phyloP scores from a whole-genome alignment of 148 eudicot species.

The Persicaria maculosa region DNA sequence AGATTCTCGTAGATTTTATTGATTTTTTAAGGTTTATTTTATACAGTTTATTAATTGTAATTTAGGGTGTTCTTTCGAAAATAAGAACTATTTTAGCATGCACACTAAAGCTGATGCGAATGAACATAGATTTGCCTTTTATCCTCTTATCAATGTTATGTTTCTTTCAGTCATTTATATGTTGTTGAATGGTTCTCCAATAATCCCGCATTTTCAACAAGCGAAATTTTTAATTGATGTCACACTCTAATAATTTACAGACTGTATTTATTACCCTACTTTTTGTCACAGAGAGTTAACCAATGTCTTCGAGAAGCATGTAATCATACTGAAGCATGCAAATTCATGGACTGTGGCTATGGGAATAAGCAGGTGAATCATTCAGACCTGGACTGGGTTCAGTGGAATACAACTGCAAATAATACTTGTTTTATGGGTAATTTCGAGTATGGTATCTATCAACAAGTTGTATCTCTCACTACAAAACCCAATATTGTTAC shows the following conservation, averaged over 20 bases:
- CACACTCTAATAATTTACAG: neutral
- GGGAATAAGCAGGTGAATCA: constrained; percentile 14
- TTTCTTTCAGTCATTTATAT: neutral
- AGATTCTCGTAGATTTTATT: too few species aligned
- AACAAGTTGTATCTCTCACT: constrained; percentile 50
- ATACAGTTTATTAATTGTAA: too few species aligned
- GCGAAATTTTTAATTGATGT: neutral
- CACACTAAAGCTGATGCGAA: neutral
- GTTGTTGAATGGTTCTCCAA: neutral
- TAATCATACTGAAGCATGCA: constrained; percentile 12
- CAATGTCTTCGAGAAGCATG: constrained; percentile 74
- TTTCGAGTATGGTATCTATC: constrained; percentile 64
- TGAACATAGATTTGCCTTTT: neutral
- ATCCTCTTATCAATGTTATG: neutral
- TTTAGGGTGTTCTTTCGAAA: too few species aligned
- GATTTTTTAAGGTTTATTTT: too few species aligned
- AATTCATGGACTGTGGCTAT: constrained; percentile 57
- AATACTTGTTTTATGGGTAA: constrained; percentile 19
- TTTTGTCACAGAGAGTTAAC: constrained; percentile 56
- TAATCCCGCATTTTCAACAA: neutral
- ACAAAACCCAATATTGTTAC: constrained; percentile 23
- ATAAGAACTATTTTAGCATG: neutral
- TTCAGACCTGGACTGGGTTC: constrained; percentile 20
- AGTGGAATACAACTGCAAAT: constrained; percentile 34
- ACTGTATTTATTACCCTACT: neutral